These are phyloP conservation scores for Xerocomus amazonicus DNA, from an alignment of 1,284 basidiomycete species.

Conservation along the genomic window DNA sequence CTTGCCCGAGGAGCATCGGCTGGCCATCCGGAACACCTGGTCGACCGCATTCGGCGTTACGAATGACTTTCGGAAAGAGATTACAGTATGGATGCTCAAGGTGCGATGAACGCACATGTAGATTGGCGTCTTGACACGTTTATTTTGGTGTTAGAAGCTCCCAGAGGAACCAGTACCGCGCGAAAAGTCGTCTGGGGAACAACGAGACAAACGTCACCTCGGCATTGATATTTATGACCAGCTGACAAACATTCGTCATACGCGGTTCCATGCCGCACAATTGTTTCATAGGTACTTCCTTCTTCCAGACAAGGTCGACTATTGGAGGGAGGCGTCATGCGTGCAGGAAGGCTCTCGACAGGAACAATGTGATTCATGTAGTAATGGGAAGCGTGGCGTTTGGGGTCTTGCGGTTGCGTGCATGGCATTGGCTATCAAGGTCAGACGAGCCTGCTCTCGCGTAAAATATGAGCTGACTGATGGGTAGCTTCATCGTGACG, in stretches of 20 bases:
- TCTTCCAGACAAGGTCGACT: constrained; percentile 10
- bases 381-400: constrained; percentile 24
- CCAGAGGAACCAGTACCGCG: constrained; percentile 9
- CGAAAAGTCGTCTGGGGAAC: constrained; percentile 4
- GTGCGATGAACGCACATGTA: constrained; percentile 26
- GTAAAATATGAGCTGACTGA: neutral
- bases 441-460: constrained; percentile 13
- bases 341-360: neutral
- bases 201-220: neutral
- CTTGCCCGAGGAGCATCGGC: neutral
- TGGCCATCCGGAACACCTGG: constrained; percentile 11
- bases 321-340: constrained; percentile 11
- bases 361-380: neutral
- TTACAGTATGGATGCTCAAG: constrained; percentile 43
- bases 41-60: constrained; percentile 25
- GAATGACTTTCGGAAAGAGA: constrained; percentile 31
- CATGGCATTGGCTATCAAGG: constrained; percentile 58
- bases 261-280: constrained; percentile 57
- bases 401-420: constrained; percentile 58
- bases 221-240: constrained; percentile 48
- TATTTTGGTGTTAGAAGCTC: constrained; percentile 17
- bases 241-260: constrained; percentile 48
- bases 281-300: constrained; percentile 53
- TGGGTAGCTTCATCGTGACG: constrained; percentile 58
- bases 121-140: neutral